Base-by-base conservation (phyloP, 208 protist species). In the Angomonas deanei region DNA sequence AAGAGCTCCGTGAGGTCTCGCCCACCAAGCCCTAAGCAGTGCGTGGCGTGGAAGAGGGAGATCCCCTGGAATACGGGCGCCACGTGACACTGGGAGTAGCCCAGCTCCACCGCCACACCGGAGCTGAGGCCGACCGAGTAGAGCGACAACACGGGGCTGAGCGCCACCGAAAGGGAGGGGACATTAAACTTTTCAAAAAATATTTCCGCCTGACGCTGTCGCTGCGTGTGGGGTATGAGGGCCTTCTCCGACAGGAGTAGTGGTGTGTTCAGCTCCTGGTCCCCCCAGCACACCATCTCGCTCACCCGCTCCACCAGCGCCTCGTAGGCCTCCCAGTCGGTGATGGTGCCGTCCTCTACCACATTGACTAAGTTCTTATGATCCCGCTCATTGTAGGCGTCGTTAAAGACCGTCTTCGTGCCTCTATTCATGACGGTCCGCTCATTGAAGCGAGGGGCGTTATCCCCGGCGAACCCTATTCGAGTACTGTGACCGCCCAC, bases 51-150 rank as follows among this genome's bases (percentile, higher is more conserved):
- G 67, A 96, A 96, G 24, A 97, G 80, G 3, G 91, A 80, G 39
- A 93, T 91, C 49, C 97, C 96, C 78, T 99, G 97, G 81, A 98
- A 99, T 64, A 99, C 97, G 61, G 98, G 98, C 31, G 98, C 95
- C 19, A 97, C 97, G 81, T 99, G 97, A 68, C 97, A 94, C 26
- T 98, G 96, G 67, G 97, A 94, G 80, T 99, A 88, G 32, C 98
- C 98, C 60, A 96, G 85, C 61, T 99, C 97, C 8, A 99, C 79
- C 1, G 91, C 82, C 15, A 96, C 61, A 34, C 93, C 93, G 21
- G 80, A 96, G 74, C 87, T 79, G 15, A 88, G 62, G 1, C 93
- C 93, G 3, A 76, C 67, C 8, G 89, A 89, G 73, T 95, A 97
- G 31, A 97, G 77, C 2, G 94, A 75, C 11, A 97, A 81, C 17